Evolutionary conservation across 306 rosid species (phyloP).

Genomic region (Casuarina cunninghamiana): DNA sequence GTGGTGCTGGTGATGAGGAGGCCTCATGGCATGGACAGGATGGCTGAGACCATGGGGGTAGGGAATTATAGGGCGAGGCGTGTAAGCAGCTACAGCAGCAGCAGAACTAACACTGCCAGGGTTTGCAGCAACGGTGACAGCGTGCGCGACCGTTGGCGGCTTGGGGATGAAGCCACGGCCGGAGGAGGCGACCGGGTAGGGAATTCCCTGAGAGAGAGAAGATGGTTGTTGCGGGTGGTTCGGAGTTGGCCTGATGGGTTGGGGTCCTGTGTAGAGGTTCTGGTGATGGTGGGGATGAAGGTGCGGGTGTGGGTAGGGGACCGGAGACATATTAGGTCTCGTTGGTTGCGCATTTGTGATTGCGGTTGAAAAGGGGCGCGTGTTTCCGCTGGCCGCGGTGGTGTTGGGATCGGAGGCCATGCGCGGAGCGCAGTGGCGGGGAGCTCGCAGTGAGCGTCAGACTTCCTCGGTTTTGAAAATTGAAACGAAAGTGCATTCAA

Average conservation of each 20-base stretch:
- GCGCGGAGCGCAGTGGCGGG: conserved; percentile 12
- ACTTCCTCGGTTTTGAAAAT: not conserved
- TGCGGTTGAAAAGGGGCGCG: conserved; percentile 28
- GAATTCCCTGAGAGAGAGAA: conserved; percentile 33
- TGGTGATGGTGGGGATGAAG: conserved; percentile 35
- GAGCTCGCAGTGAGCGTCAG: not conserved
- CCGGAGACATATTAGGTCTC: conserved; percentile 33
- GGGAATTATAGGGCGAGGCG: conserved; percentile 38
- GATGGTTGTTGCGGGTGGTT: conserved; percentile 28
- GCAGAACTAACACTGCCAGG: not conserved
- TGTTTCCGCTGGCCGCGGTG: conserved; percentile 5
- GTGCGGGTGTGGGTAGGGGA: conserved; percentile 38
- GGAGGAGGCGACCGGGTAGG: conserved; percentile 58
- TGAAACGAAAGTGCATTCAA: too few relatives aligned
- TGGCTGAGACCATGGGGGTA: conserved; percentile 41
- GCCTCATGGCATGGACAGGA: conserved; percentile 41
- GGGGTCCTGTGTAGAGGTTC: conserved; percentile 28
- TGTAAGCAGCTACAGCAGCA: not conserved
- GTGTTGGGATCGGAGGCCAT: conserved; percentile 11
- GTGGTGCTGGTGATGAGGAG: conserved; percentile 36
- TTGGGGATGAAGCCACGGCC: conserved; percentile 50
- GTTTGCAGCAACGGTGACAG: conserved; percentile 47
- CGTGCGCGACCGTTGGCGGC: conserved; percentile 38
- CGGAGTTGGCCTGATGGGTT: conserved; percentile 35
- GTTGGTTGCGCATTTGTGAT: conserved; percentile 8